Percentiles rank a stretch among this genome's conserved stretches.
Conservation (phyloP, 352 stramenopile genomes). For the Phytopythium sindhum region DNA sequence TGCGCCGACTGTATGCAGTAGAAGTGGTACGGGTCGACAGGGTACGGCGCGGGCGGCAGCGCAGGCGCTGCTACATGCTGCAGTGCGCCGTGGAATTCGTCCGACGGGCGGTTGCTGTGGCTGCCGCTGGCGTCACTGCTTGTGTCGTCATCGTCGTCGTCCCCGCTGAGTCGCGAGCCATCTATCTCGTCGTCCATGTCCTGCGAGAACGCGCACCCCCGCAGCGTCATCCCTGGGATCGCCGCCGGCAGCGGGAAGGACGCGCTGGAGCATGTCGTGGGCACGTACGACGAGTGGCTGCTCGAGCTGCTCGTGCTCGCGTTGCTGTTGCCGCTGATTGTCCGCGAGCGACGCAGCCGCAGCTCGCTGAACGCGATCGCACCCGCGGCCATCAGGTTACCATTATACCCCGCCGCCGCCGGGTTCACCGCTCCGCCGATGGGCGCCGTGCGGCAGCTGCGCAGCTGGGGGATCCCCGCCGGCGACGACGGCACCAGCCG, state of each 20-base stretch:
- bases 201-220: constrained; percentile 15
- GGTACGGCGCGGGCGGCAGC: constrained; percentile 64
- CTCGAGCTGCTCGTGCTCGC: constrained; percentile 55
- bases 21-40: constrained; percentile 82
- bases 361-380: constrained; percentile 8
- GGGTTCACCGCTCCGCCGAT: constrained; percentile 18
- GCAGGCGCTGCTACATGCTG: constrained; percentile 48
- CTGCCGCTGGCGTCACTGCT: constrained; percentile 6
- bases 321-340: constrained; percentile 64
- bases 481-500: constrained; percentile 5
- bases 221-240: neutral
- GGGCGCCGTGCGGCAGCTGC: constrained; percentile 32
- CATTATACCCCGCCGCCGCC: neutral
- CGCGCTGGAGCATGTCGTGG: constrained; percentile 21
- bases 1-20: constrained; percentile 35
- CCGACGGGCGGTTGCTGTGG: neutral
- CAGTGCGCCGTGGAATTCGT: constrained; percentile 20
- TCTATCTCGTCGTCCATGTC: constrained; percentile 39
- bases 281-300: constrained; percentile 41
- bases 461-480: constrained; percentile 41
- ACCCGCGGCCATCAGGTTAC: neutral
- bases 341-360: constrained; percentile 43
- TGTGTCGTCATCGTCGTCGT: constrained; percentile 18
- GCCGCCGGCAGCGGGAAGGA: constrained; percentile 4
- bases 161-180: constrained; percentile 13